phyloP scores from a whole-genome alignment of 2,329 filamentous ascomycete species.

The Hirsutella rhossiliensis region DNA sequence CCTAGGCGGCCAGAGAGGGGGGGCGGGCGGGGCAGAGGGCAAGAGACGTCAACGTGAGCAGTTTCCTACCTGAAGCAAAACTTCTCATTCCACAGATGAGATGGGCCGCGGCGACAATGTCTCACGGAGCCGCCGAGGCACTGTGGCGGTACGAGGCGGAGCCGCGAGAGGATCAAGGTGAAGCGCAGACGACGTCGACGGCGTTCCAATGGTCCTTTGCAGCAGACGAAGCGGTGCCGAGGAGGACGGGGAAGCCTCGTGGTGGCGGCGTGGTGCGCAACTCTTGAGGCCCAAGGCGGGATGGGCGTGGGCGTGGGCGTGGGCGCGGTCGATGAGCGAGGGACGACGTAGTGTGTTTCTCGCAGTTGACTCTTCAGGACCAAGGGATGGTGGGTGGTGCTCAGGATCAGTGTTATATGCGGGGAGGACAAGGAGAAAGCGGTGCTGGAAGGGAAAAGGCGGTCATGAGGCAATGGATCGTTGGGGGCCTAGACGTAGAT shows the following conservation, averaged over 20 bases:
- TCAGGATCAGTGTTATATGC: background rate
- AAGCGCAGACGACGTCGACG: background rate
- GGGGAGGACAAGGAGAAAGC: background rate
- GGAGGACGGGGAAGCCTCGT: background rate
- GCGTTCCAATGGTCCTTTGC: background rate
- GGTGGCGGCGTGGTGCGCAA: background rate
- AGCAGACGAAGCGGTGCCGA: background rate
- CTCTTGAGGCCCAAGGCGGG: too few relatives aligned
- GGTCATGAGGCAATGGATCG: background rate
- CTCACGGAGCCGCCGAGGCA: conserved; percentile 2
- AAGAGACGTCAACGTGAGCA: background rate
- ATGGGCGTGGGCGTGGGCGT: too few relatives aligned
- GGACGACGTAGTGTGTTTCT: background rate
- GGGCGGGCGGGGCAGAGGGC: background rate
- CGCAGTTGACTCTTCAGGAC: background rate
- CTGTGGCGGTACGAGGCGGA: background rate
- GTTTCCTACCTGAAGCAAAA: background rate
- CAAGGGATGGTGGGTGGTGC: background rate
- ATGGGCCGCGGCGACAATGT: background rate
- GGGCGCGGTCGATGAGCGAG: background rate
- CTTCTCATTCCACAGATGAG: background rate
- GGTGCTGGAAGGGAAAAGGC: background rate
- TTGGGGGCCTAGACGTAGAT: conserved; percentile 9
- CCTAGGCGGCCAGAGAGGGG: background rate
- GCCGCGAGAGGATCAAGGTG: background rate